Evolutionary conservation across 164 flowering plant species (phyloP).

Genomic region (Tetrastigma voinierianum): DNA sequence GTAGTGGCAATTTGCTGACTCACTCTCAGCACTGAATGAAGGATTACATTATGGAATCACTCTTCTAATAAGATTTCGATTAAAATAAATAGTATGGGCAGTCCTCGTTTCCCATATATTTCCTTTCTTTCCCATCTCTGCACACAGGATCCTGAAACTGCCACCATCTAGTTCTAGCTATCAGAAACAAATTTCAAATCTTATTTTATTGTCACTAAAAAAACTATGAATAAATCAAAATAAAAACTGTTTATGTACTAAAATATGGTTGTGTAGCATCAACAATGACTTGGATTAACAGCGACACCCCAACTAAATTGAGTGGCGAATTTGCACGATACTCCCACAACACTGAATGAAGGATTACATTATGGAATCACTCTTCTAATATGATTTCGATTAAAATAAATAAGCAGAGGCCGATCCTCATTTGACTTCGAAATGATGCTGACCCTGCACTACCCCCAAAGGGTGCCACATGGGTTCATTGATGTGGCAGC

Average conservation of each 20-base stretch:
- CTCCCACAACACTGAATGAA: not conserved
- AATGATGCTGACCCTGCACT: not conserved
- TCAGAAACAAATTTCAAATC: no score
- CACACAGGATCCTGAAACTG: no score
- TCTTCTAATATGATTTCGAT: not conserved
- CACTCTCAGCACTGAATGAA: not conserved
- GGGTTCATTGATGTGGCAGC: not conserved
- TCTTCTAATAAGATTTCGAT: not conserved
- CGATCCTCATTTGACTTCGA: conserved; percentile 8
- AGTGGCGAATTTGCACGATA: not conserved
- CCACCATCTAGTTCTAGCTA: no score
- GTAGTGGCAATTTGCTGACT: not conserved
- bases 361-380: not conserved
- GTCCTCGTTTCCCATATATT: no score
- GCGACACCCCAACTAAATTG: conserved; percentile 13
- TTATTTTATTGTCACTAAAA: no score
- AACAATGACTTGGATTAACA: conserved; percentile 15
- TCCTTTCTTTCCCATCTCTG: no score
- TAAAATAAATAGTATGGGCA: not conserved
- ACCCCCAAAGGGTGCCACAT: conserved; percentile 1
- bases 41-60: not conserved
- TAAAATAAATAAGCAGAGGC: not conserved
- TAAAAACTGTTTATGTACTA: not conserved
- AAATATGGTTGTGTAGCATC: conserved; percentile 12
- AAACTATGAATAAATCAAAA: not conserved